Evolutionary conservation across 176 grass and related monocot genomes (phyloP).

Genomic region (Musa itinerans): DNA sequence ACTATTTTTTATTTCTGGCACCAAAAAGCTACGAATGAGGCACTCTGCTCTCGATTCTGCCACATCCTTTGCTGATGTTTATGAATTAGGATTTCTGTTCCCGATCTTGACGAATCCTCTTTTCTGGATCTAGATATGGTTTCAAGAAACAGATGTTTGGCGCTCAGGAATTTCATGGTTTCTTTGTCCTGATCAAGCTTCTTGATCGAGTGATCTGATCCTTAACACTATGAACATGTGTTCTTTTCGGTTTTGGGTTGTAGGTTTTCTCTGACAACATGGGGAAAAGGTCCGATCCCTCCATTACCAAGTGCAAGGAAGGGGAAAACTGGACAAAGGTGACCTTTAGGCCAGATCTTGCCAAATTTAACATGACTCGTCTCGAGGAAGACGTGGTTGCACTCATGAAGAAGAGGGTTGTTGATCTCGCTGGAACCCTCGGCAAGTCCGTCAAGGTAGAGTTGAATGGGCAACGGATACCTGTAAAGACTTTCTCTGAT

Average conservation of each 20-base stretch:
- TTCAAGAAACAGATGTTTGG: no score
- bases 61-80: no score
- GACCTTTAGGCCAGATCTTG: slow-evolving; percentile 79
- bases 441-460: slow-evolving; percentile 86
- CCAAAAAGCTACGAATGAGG: no score
- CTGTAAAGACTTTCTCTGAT: slow-evolving; percentile 43
- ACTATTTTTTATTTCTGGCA: no score
- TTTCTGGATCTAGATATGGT: no score
- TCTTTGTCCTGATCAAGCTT: no score
- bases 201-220: no score
- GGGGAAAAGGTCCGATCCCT: slow-evolving; percentile 59
- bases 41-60: no score
- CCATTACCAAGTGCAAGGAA: slow-evolving; percentile 66
- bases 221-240: background rate
- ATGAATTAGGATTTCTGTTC: no score
- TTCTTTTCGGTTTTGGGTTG: background rate
- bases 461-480: slow-evolving; percentile 54
- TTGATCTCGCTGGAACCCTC: slow-evolving; percentile 74
- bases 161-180: no score
- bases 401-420: slow-evolving; percentile 84
- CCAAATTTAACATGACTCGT: slow-evolving; percentile 68
- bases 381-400: slow-evolving; percentile 81
- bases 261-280: slow-evolving; percentile 83
- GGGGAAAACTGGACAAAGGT: slow-evolving; percentile 79
- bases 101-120: no score